Evolutionary conservation across 306 rosid species (phyloP).

Genomic region (Abrus pulchellus): DNA sequence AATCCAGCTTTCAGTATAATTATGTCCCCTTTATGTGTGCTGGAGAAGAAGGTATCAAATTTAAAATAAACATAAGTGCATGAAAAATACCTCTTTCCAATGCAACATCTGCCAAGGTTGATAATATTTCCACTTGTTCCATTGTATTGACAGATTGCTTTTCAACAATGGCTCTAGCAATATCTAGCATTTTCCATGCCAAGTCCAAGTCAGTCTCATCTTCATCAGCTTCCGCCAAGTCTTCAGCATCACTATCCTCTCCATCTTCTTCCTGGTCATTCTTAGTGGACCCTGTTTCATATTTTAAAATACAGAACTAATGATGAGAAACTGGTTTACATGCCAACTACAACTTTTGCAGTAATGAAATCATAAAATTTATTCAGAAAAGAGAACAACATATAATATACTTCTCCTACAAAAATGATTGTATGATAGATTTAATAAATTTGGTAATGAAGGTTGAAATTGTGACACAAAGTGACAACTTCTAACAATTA

Average conservation of each 20-base stretch:
- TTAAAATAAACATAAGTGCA: constrained; percentile 27
- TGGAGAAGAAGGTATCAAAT: background rate
- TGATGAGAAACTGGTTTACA: constrained; percentile 20
- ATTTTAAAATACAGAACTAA: constrained; percentile 29
- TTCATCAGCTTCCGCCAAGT: constrained; percentile 86
- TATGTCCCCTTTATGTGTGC: background rate
- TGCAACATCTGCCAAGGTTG: constrained; percentile 93
- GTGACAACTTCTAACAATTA: constrained; percentile 19
- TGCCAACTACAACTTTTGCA: background rate
- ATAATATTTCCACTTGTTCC: constrained; percentile 91
- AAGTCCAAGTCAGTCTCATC: constrained; percentile 94
- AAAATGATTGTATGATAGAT: constrained; percentile 16
- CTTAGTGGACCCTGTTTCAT: constrained; percentile 63
- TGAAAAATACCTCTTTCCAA: constrained; percentile 81
- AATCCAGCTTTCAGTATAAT: constrained; percentile 40
- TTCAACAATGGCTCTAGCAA: constrained; percentile 96
- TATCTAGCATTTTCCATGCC: constrained; percentile 99
- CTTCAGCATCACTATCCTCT: constrained; percentile 76
- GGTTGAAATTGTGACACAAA: background rate
- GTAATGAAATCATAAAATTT: background rate
- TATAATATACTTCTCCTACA: constrained; percentile 13
- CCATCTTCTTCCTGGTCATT: constrained; percentile 69
- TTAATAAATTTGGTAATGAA: background rate
- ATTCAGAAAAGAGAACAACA: constrained; percentile 5
- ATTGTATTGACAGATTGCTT: constrained; percentile 77